These are phyloP conservation scores for Botryosphaeria dothidea DNA, from an alignment of 2,329 filamentous ascomycete genomes.

Conservation along the genomic window DNA sequence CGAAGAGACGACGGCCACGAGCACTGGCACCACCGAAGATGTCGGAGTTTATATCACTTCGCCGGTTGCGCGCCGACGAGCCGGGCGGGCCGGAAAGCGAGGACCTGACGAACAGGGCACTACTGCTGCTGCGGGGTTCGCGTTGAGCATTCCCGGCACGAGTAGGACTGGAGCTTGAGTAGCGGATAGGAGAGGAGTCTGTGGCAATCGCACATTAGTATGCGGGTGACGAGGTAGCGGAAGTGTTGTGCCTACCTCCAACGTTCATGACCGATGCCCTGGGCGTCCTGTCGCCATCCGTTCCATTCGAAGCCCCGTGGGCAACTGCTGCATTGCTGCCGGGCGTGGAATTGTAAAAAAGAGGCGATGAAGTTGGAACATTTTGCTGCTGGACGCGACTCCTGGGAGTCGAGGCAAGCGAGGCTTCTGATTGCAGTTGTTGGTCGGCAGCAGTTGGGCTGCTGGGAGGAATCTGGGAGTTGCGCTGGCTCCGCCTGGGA, in stretches of 20 bases:
- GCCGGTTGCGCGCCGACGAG: constrained; percentile 63
- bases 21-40: constrained; percentile 54
- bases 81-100: constrained; percentile 47
- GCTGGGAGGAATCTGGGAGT: constrained; percentile 57
- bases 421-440: constrained; percentile 45
- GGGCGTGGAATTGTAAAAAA: constrained; percentile 62
- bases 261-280: constrained; percentile 62
- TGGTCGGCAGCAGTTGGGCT: constrained; percentile 49
- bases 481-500: constrained; percentile 54
- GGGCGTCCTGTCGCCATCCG: constrained; percentile 69
- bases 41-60: constrained; percentile 87
- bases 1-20: constrained; percentile 61
- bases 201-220: constrained; percentile 23
- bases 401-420: constrained; percentile 41
- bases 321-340: constrained; percentile 24
- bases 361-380: constrained; percentile 71
- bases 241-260: constrained; percentile 56
- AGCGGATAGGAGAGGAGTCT: constrained; percentile 93
- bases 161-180: constrained; percentile 86
- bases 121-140: constrained; percentile 79
- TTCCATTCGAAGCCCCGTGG: constrained; percentile 43
- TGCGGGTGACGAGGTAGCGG: neutral
- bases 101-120: constrained; percentile 76
- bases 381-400: constrained; percentile 46
- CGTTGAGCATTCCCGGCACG: constrained; percentile 56